Base-by-base conservation (phyloP, 768 basidiomycete species). In the Psilocybe subaeruginosa region DNA sequence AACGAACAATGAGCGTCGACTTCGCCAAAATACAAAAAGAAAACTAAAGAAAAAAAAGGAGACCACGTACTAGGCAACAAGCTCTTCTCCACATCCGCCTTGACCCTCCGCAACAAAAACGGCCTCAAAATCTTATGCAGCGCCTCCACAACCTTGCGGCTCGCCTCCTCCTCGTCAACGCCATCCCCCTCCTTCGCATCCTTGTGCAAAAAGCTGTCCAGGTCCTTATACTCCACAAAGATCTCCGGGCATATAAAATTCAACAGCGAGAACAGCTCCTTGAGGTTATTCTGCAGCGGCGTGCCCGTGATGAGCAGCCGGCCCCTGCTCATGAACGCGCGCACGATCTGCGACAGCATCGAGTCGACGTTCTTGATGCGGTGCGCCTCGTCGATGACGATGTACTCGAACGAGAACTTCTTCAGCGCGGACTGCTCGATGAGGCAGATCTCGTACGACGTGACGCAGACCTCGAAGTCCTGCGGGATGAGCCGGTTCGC, bases 281-380 rank as follows among this genome's bases (percentile, higher is more conserved):
- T 96, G 72, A 99, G 74, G 74, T 91, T 98, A 77, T 99, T 99
- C 77, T 97, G 97, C 47, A 98, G 78, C 1, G 97, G 97, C 4
- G 97, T 99, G 16, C 96, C 97, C 2, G 97, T 99, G 67, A 99
- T 99, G 56, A 99, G 82, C 58, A 99, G 77, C 45, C 97, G 82
- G 0, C 95, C 96, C 31, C 96, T 86, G 46, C 91, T 92, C 68
- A 86, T 84, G 76, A 98, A 99, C 2, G 91, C 80, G 52, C 97
- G 86, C 51, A 99, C 94, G 69, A 99, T 98, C 76, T 97, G 94
- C 14, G 90, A 89, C 14, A 99, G 84, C 68, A 99, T 90, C 11
- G 94, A 97, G 73, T 98, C 94, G 66, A 97, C 95, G 72, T 99
- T 99, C 80, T 99, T 99, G 84, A 99, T 99, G 23, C 97, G 91